Evolutionary conservation across 306 rosid genomes (phyloP), one percentile per base, ranked within the genome.

Genomic region (Castanea crenata): DNA sequence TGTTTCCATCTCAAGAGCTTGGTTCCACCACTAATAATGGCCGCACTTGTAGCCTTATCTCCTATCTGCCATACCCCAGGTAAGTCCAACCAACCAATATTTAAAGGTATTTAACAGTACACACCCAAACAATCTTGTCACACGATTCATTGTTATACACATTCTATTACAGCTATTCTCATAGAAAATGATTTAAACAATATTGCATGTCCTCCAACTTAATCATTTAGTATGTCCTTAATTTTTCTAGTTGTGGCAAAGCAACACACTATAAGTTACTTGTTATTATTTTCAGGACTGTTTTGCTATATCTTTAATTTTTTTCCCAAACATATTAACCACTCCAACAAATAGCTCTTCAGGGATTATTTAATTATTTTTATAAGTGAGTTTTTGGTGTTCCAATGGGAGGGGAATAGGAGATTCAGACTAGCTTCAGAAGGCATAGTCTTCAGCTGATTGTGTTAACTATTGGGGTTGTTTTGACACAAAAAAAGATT

Each of bases 11-110:
- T 41, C 55, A 88, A 78, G 77, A 81, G 68, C 82, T 67, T 92
- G 77, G 88, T 81, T 82, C 88, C 92, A 65, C 91, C 94, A 51
- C 72, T 90, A 77, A 78, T 83, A 77, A 80, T 83, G 80, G 89
- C 94, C 80, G 86, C 89, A 1, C 32, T 88, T 63, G 84, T 92
- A 1, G 75, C 76, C 82, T 83, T 92, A 62, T 85, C 97, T 84
- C 94, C 94, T 16, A 34, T 91, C 72, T 83, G 78, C 76, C 46
- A 3, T 69, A 71, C 87, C 55, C 93, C 92, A 78, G 85, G 92
- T 89, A 23, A 75, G 4, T 38, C 46, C 11, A 41, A 41, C 46
- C 3, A 38, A 38, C 0, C 44, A 35, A 6, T 31, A 31, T 4
- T 31, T 31, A 31, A 31, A 31, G 27, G 27, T 25, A 38, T 38